Evolutionary conservation across 768 basidiomycete species (phyloP).

Genomic region (Trametes meyenii): DNA sequence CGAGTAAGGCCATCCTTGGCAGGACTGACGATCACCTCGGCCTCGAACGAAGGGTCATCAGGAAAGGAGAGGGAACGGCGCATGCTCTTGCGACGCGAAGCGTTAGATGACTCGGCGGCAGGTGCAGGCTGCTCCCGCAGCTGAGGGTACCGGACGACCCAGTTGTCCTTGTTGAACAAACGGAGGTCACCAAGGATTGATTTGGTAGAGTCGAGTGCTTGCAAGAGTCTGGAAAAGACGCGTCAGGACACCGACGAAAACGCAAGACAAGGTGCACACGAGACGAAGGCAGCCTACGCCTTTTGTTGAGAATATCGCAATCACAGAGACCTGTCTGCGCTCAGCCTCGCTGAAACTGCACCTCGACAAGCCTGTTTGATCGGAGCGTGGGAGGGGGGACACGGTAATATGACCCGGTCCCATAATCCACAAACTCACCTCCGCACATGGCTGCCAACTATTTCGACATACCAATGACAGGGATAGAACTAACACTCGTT

Average conservation of each 20-base stretch:
- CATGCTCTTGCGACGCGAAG: constrained; percentile 44
- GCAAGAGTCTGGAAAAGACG: constrained; percentile 56
- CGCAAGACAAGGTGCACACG: not conserved
- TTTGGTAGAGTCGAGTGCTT: constrained; percentile 75
- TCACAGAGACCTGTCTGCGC: no score
- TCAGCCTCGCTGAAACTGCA: no score
- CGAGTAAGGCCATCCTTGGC: constrained; percentile 52
- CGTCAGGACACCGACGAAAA: not conserved
- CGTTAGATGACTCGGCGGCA: constrained; percentile 31
- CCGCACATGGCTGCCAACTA: not conserved
- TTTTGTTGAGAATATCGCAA: no score
- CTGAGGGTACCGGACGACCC: constrained; percentile 89
- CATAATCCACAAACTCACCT: not conserved
- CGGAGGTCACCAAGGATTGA: constrained; percentile 69
- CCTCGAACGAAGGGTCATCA: constrained; percentile 73
- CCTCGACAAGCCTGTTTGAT: no score
- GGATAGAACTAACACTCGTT: not conserved
- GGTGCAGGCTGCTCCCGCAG: constrained; percentile 49
- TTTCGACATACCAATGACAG: not conserved
- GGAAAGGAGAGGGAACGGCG: constrained; percentile 82
- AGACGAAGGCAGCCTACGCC: not conserved
- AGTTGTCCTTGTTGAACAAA: constrained; percentile 81
- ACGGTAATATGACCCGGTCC: no score
- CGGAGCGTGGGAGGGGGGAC: no score
- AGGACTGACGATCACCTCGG: constrained; percentile 64